Conservation (phyloP, 768 basidiomycete genomes). For the Udeniomyces megalosporus region DNA sequence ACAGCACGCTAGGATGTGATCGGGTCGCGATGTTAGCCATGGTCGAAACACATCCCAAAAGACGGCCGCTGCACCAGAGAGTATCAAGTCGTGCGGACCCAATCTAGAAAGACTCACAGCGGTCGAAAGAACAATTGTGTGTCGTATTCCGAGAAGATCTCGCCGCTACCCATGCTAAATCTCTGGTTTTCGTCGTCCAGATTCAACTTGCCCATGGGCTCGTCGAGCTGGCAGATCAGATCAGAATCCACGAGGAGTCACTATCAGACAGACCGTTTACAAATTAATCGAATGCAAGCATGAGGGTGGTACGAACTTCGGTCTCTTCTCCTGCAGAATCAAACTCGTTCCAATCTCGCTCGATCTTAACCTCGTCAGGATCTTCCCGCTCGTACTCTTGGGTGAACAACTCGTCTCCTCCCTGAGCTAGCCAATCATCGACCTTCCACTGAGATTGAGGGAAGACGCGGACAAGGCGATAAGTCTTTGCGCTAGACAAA, state of each 20-base stretch:
- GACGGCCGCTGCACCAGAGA: too few species aligned
- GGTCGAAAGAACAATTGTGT: too few species aligned
- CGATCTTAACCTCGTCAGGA: background rate
- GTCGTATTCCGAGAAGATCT: too few species aligned
- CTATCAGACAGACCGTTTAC: background rate
- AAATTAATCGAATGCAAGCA: background rate
- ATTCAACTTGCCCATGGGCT: background rate
- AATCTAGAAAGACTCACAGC: too few species aligned
- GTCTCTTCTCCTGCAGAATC: background rate
- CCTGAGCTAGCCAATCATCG: background rate
- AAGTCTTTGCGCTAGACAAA: too few species aligned
- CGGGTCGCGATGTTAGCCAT: too few species aligned
- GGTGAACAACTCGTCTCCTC: background rate
- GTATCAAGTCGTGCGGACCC: too few species aligned
- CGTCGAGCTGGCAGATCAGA: too few species aligned
- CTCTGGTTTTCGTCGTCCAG: too few species aligned
- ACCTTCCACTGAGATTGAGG: background rate
- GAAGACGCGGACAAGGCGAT: too few species aligned
- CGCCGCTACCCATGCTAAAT: too few species aligned
- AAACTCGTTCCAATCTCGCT: background rate
- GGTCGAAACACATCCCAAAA: too few species aligned
- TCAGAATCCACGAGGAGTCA: background rate
- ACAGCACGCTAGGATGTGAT: conserved; percentile 56
- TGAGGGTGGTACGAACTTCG: background rate
- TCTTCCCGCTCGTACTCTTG: background rate